Base-by-base conservation (phyloP, 1,284 basidiomycete genomes). In the Tilletia indica region DNA sequence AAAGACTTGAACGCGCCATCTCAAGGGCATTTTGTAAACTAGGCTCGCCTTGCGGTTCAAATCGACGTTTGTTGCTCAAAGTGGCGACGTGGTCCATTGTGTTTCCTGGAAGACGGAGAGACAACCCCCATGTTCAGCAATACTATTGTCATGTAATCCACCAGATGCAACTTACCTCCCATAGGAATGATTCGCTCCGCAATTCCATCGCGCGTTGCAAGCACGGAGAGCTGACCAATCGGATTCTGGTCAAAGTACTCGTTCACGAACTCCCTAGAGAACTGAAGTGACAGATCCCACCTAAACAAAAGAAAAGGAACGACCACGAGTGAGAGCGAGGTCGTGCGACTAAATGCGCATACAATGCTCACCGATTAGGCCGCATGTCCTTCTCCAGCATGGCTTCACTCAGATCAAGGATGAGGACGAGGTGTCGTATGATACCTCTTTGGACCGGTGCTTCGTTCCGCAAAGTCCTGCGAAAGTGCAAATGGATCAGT, bases 221-320 rank as follows among this genome's bases (percentile, higher is more conserved):
- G 72, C 69, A 84, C 79, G 14, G 76, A 79, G 3, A 82, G 73
- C 85, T 99, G 96, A n/a, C 96, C 94, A 21, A 99, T 88, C 0
- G 96, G 96, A 81, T 99, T 99, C 86, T 99, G 97, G 85, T 99
- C 97, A 85, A 98, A 99, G 93, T 96, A 99, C 84, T 99, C 96
- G 8, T 89, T 87, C 31, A 98, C 89, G 78, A 99, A 99, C 76
- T 93, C 91, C 70, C 77, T 73, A 2, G 79, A 79, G 82, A 95
- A 96, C 80, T 94, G 91, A 51, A 99, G 86, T 75, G 91, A 91
- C 56, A 98, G 86, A 80, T 97, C 93, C 77, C 94, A 63, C 16
- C 68, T 58, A 31, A 31, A 36, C 19, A 64, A 39, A 36, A n/a
- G 25, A 5, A 19, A 42, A 39, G 3, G 14, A 67, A 42, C 19